A percentile compares a stretch with the other conserved stretches of the same genome.
Conservation (phyloP, 768 basidiomycete genomes). For the Macrolepiota fuliginosa region DNA sequence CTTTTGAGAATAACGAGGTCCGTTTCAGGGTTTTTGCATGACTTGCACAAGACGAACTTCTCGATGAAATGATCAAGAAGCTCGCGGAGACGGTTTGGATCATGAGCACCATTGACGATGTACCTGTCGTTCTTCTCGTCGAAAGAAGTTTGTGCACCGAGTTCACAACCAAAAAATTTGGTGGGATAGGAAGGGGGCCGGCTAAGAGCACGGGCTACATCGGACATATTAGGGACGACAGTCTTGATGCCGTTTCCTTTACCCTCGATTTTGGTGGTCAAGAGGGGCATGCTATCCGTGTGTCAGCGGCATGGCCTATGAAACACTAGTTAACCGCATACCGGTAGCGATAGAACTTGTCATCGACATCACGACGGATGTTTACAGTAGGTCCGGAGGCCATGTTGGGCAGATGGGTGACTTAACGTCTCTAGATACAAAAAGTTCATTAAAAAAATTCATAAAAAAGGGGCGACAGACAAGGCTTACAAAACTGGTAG, state of each 20-base stretch:
- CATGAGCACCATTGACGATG: conserved; percentile 97
- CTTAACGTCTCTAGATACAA: conserved; percentile 52
- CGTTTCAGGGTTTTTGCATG: conserved; percentile 99
- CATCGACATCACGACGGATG: conserved; percentile 94
- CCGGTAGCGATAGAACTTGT: conserved; percentile 96
- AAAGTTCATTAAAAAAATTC: neutral
- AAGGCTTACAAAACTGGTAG: conserved; percentile 49
- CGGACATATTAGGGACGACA: conserved; percentile 97
- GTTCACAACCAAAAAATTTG: conserved; percentile 98
- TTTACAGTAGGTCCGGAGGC: conserved; percentile 79
- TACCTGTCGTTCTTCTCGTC: conserved; percentile 97
- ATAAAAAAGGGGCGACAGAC: neutral
- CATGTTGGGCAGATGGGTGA: conserved; percentile 62
- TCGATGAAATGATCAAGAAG: conserved; percentile 97
- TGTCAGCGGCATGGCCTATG: conserved; percentile 10
- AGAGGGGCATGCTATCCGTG: conserved; percentile 79
- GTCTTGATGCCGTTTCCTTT: conserved; percentile 99
- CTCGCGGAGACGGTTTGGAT: conserved; percentile 88
- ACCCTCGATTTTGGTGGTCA: conserved; percentile 96
- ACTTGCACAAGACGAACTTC: conserved; percentile 95
- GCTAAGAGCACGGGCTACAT: conserved; percentile 92
- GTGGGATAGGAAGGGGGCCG: conserved; percentile 96
- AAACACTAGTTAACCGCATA: conserved; percentile 28
- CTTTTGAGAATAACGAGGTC: conserved; percentile 87
- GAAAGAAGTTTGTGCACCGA: conserved; percentile 95